phyloP scores from a whole-genome alignment of 495 filamentous ascomycete species.

The Hamigera avellanea region DNA sequence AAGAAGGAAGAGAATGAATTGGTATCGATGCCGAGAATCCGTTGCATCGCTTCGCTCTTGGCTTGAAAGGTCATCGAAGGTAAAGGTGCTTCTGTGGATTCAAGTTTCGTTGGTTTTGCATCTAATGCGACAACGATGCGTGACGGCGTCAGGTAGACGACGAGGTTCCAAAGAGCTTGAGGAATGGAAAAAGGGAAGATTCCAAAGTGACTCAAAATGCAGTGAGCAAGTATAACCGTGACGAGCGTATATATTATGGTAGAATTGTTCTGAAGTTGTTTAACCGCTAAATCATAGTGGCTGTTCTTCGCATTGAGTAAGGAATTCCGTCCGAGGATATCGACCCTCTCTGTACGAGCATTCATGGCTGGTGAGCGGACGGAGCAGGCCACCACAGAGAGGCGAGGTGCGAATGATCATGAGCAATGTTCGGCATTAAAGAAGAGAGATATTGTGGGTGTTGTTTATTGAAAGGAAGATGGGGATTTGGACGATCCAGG shows the following conservation, averaged over 20 bases:
- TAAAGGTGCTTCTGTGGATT: conserved; percentile 8
- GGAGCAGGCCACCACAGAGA: conserved; percentile 12
- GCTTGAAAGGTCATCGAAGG: conserved; percentile 15
- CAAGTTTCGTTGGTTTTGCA: conserved; percentile 18
- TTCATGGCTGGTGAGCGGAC: conserved; percentile 27
- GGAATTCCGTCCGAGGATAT: conserved; percentile 22
- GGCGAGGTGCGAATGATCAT: conserved; percentile 12
- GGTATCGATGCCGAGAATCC: conserved; percentile 53
- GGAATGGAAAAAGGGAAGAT: conserved; percentile 16
- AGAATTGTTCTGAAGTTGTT: conserved; percentile 17
- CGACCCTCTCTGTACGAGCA: conserved; percentile 22
- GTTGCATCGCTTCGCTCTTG: conserved; percentile 59
- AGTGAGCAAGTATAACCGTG: conserved; percentile 12
- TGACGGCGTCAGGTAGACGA: conserved; percentile 51
- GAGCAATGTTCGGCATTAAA: conserved; percentile 2
- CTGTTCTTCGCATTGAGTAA: conserved; percentile 13
- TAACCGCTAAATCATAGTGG: conserved; percentile 16
- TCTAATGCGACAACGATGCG: conserved; percentile 50
- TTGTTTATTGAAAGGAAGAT: too few relatives aligned
- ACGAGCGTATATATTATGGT: conserved; percentile 14
- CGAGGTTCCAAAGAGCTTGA: conserved; percentile 43
- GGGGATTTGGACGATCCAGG: too few relatives aligned
- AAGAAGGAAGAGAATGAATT: conserved; percentile 40
- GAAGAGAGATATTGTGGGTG: neutral
- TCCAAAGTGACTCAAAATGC: conserved; percentile 20